These are phyloP conservation scores for Lactarius trivialis DNA, from an alignment of 768 basidiomycete genomes.

Conservation along the genomic window DNA sequence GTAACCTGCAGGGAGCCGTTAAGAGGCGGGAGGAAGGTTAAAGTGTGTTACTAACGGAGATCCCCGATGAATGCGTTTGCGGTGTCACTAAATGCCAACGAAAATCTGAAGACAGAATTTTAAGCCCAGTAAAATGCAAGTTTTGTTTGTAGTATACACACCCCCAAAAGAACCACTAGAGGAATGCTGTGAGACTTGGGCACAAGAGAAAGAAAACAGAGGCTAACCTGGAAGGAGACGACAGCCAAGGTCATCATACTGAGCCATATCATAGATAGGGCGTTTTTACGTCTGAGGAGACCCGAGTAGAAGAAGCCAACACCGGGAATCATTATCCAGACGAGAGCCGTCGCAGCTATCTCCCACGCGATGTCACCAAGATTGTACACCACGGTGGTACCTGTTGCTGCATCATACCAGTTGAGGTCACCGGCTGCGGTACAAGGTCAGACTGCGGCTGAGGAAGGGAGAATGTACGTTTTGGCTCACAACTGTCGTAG, in stretches of 20 bases:
- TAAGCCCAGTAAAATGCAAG: background rate
- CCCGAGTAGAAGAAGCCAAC: constrained; percentile 90
- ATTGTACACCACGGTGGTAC: constrained; percentile 37
- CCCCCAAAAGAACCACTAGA: constrained; percentile 97
- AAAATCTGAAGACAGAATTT: constrained; percentile 39
- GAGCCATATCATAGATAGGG: constrained; percentile 82
- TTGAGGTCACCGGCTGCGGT: constrained; percentile 36
- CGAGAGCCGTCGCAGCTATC: constrained; percentile 68
- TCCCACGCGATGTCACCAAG: constrained; percentile 67
- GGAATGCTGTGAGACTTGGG: constrained; percentile 11
- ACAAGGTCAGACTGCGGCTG: background rate
- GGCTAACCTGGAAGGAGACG: constrained; percentile 72
- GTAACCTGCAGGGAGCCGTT: constrained; percentile 46
- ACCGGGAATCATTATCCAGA: constrained; percentile 59
- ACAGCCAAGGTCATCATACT: constrained; percentile 71
- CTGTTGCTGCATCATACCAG: constrained; percentile 26
- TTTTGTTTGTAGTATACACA: constrained; percentile 2
- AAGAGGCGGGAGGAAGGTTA: background rate
- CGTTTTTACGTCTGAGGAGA: constrained; percentile 87
- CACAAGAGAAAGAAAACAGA: background rate
- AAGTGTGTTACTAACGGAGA: constrained; percentile 47
- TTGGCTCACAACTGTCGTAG: constrained; percentile 24
- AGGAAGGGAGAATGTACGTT: background rate
- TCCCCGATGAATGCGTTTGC: constrained; percentile 77
- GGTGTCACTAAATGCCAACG: constrained; percentile 80